Evolutionary conservation across 2,329 filamentous ascomycete species (phyloP).

Genomic region (Penicillium aurantiogriseum): DNA sequence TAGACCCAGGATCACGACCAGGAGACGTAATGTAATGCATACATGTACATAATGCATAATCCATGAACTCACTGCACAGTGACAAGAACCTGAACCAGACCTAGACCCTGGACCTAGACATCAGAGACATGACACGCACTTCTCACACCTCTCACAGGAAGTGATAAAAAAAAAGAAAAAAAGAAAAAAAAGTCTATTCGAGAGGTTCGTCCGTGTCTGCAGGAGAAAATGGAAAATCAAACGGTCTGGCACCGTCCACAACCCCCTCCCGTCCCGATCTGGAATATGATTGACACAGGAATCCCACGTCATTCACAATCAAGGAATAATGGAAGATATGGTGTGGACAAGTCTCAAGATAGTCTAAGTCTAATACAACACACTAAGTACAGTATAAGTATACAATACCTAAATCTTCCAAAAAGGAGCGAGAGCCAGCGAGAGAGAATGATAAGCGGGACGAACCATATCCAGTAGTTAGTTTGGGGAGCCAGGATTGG

Average conservation of each 20-base stretch:
- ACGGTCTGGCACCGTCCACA: constrained; percentile 5
- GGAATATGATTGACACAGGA: not conserved
- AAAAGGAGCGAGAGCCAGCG: not conserved
- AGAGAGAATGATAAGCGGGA: not conserved
- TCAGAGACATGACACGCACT: not conserved
- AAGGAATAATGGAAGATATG: not conserved
- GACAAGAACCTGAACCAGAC: not conserved
- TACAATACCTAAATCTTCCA: not conserved
- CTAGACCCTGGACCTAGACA: not conserved
- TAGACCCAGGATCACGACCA: not conserved
- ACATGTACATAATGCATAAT: constrained; percentile 1
- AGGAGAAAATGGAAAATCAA: constrained; percentile 5
- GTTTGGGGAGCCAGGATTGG: not conserved
- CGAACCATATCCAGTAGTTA: not conserved
- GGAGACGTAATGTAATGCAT: not conserved
- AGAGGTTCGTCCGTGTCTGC: constrained; percentile 20
- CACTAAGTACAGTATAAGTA: not conserved
- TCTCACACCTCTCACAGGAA: not conserved
- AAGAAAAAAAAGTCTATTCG: constrained; percentile 6
- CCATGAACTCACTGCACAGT: not conserved
- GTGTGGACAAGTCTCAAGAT: not conserved
- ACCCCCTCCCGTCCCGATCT: not conserved
- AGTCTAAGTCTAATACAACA: not conserved
- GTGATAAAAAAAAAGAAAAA: not conserved
- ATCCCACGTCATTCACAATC: not conserved